Conservation (phyloP, 2,329 filamentous ascomycete genomes). For the Sclerotinia borealis region DNA sequence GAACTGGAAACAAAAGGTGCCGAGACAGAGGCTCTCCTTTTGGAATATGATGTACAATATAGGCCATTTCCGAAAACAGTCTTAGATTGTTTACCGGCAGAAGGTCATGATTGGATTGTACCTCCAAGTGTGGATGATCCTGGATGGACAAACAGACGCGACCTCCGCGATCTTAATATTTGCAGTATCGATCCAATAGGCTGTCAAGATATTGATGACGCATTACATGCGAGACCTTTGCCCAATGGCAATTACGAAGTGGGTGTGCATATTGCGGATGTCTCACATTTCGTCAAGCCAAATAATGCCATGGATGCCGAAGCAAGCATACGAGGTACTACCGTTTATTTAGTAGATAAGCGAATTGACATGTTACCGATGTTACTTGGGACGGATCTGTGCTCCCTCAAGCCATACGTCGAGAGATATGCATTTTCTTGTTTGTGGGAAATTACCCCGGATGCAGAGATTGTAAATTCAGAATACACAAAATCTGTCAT, state of each 20-base stretch:
- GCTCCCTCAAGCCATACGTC: conserved; percentile 95
- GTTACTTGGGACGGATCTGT: conserved; percentile 91
- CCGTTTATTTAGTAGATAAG: conserved; percentile 96
- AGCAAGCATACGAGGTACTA: conserved; percentile 88
- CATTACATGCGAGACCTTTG: conserved; percentile 76
- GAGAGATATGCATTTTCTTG: conserved; percentile 85
- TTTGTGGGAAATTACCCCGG: conserved; percentile 79
- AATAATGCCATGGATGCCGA: conserved; percentile 96
- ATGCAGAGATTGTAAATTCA: conserved; percentile 79
- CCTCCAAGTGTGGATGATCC: conserved; percentile 72
- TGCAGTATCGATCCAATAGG: conserved; percentile 97
- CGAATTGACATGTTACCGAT: conserved; percentile 99
- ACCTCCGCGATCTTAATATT: conserved; percentile 79
- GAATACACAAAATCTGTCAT: conserved; percentile 97
- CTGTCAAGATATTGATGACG: conserved; percentile 98
- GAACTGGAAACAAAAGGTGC: conserved; percentile 96
- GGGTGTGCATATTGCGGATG: conserved; percentile 96
- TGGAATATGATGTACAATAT: conserved; percentile 98
- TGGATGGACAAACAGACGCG: conserved; percentile 79
- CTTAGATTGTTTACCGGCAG: conserved; percentile 81
- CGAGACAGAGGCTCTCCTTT: conserved; percentile 86
- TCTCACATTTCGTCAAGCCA: conserved; percentile 98
- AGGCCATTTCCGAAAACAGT: conserved; percentile 94
- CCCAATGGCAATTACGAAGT: conserved; percentile 94
- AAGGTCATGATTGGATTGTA: conserved; percentile 93